These are phyloP conservation scores for Endoconidiophora polonica DNA, from an alignment of 2,329 filamentous ascomycete genomes.

Conservation along the genomic window DNA sequence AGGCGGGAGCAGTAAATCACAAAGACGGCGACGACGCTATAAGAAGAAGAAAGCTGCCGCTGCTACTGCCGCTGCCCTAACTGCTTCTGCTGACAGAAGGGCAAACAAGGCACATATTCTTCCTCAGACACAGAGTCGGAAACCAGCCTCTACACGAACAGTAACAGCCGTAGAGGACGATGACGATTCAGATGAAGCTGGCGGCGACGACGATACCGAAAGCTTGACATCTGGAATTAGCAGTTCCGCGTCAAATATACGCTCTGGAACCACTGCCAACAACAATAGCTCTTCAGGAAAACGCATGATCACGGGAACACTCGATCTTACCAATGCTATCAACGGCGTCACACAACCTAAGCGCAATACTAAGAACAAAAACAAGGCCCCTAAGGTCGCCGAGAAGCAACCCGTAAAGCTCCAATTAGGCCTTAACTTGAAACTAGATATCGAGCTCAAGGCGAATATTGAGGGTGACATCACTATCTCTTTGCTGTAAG, in stretches of 20 bases:
- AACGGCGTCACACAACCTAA: background rate
- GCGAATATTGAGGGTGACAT: conserved; percentile 62
- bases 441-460: conserved; percentile 64
- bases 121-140: too few relatives aligned
- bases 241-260: background rate
- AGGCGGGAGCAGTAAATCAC: background rate
- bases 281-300: background rate
- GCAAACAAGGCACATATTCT: too few relatives aligned
- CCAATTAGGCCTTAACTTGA: conserved; percentile 55
- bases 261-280: too few relatives aligned
- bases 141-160: background rate
- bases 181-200: background rate
- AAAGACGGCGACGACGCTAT: conserved; percentile 2
- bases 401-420: conserved; percentile 22
- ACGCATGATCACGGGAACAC: conserved; percentile 4
- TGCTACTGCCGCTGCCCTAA: too few relatives aligned
- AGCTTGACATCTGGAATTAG: background rate
- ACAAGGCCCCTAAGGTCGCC: background rate
- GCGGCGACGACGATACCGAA: conserved; percentile 3
- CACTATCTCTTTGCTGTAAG: conserved; percentile 48
- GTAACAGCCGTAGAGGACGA: background rate
- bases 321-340: conserved; percentile 1
- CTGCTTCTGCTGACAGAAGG: too few relatives aligned
- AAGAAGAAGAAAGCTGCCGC: background rate
- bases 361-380: conserved; percentile 8